Conservation (phyloP, 2,329 filamentous ascomycete species). For the Microcera coccophila region DNA sequence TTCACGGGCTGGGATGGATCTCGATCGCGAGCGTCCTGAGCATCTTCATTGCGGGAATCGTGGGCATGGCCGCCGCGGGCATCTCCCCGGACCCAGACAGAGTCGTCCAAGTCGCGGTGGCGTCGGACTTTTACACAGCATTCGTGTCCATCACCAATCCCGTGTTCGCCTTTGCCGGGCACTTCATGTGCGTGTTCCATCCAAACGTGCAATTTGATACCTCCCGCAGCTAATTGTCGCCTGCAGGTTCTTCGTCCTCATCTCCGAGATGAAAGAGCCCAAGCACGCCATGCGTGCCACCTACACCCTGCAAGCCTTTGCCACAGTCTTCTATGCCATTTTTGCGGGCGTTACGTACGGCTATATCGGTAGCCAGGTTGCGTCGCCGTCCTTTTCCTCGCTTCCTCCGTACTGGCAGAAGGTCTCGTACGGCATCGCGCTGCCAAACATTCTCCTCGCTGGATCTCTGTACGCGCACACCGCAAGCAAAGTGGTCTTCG, state of each 20-base stretch:
- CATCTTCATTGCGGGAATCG: too few species aligned
- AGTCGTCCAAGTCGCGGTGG: too few species aligned
- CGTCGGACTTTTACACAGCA: too few species aligned
- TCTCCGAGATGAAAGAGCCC: not conserved
- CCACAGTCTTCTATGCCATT: not conserved
- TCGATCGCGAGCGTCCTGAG: too few species aligned
- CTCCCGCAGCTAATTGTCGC: too few species aligned
- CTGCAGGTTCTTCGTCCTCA: not conserved
- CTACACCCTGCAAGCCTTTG: not conserved
- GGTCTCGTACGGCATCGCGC: conserved; percentile 30
- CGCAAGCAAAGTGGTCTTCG: conserved; percentile 27
- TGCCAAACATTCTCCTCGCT: conserved; percentile 28
- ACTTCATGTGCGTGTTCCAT: too few species aligned
- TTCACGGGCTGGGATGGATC: too few species aligned
- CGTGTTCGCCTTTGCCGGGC: too few species aligned
- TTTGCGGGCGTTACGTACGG: conserved; percentile 24
- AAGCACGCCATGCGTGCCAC: not conserved
- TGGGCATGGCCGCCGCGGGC: too few species aligned
- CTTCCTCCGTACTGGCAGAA: conserved; percentile 30
- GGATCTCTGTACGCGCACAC: conserved; percentile 31
- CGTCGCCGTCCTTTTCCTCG: conserved; percentile 29
- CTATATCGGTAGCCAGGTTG: conserved; percentile 28
- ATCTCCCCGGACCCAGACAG: too few species aligned
- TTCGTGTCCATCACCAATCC: too few species aligned
- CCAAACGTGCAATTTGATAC: too few species aligned